phyloP scores from a whole-genome alignment of 2,329 filamentous ascomycete species.

The Xylariales sp. region DNA sequence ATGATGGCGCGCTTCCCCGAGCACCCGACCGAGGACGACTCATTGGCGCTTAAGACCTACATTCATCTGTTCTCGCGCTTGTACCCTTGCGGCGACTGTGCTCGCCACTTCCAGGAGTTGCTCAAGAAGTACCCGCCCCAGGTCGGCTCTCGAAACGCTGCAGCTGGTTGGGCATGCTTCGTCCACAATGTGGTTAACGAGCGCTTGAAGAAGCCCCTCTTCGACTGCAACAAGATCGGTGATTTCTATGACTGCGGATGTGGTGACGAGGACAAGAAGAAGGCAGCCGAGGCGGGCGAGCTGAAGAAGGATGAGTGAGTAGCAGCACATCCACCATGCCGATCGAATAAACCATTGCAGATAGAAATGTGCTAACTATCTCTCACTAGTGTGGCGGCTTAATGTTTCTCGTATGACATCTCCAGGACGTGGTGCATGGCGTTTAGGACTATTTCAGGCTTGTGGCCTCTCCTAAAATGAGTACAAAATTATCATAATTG shows the following conservation, averaged over 20 bases:
- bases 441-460: neutral
- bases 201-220: conserved; percentile 55
- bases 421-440: conserved; percentile 7
- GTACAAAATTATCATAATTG: too few relatives aligned
- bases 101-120: conserved; percentile 60
- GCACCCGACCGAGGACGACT: conserved; percentile 57
- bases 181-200: conserved; percentile 66
- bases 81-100: conserved; percentile 68
- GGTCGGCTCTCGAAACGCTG: conserved; percentile 57
- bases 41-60: conserved; percentile 58
- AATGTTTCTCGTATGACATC: conserved; percentile 1
- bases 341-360: too few relatives aligned
- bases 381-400: conserved; percentile 10
- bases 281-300: conserved; percentile 24
- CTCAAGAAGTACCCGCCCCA: conserved; percentile 61
- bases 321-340: conserved; percentile 9
- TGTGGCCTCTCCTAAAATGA: too few relatives aligned
- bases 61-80: conserved; percentile 64
- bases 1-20: conserved; percentile 68
- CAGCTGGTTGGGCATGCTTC: conserved; percentile 65
- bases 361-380: neutral
- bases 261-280: conserved; percentile 56
- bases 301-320: conserved; percentile 16
- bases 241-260: conserved; percentile 71
- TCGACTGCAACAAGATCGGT: conserved; percentile 64